Evolutionary conservation across 2,329 filamentous ascomycete genomes (phyloP).

Genomic region (Fusarium scirpi): DNA sequence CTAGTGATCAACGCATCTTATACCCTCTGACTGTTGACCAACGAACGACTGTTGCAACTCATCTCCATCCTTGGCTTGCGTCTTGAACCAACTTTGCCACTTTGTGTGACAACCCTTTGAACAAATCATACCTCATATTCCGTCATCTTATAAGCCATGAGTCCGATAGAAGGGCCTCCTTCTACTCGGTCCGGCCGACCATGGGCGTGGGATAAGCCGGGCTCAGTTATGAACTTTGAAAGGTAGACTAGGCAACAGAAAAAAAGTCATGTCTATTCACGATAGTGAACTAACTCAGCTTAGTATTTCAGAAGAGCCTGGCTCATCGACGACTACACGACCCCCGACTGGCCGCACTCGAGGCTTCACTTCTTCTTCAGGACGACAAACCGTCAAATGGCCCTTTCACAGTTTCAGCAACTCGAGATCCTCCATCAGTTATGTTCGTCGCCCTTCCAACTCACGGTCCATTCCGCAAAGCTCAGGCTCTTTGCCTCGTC

Average conservation of each 20-base stretch:
- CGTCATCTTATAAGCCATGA: conserved; percentile 20
- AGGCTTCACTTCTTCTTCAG: conserved; percentile 46
- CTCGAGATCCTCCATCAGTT: conserved; percentile 43
- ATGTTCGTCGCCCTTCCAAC: conserved; percentile 35
- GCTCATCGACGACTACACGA: conserved; percentile 29
- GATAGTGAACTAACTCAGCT: conserved; percentile 22
- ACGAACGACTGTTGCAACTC: conserved; percentile 41
- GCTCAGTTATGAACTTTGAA: conserved; percentile 44
- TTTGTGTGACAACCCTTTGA: conserved; percentile 21
- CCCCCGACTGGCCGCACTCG: conserved; percentile 42
- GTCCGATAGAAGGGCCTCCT: conserved; percentile 43
- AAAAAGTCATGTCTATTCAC: conserved; percentile 13
- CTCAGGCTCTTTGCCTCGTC: conserved; percentile 41
- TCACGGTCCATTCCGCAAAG: conserved; percentile 40
- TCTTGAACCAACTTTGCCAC: conserved; percentile 13
- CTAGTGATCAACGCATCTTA: conserved; percentile 31
- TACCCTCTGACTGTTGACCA: conserved; percentile 25
- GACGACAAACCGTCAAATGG: conserved; percentile 45
- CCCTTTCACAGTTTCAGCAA: conserved; percentile 48
- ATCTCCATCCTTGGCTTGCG: conserved; percentile 20
- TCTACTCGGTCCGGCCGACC: conserved; percentile 40
- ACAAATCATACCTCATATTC: conserved; percentile 15
- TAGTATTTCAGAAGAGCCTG: conserved; percentile 46
- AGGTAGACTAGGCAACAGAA: conserved; percentile 31
- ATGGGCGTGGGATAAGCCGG: conserved; percentile 43